These are phyloP conservation scores for Basidiobolus heterosporus DNA, from an alignment of 371 early-diverging fungal genomes.

Conservation along the genomic window DNA sequence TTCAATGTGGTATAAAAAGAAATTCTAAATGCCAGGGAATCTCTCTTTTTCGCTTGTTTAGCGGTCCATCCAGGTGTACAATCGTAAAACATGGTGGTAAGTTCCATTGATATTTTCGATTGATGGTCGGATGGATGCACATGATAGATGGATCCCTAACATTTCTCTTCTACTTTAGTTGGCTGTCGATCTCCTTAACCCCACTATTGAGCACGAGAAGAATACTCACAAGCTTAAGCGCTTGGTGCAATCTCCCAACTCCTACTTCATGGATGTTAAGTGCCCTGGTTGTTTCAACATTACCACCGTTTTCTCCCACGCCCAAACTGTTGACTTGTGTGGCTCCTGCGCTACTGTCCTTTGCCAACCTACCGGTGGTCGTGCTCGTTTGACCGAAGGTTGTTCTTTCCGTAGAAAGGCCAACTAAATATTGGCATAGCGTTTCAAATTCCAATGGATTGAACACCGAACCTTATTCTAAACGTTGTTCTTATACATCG, in stretches of 20 bases:
- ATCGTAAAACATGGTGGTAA: too few species aligned
- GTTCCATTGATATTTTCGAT: too few species aligned
- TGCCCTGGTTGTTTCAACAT: conserved; percentile 94
- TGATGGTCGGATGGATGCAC: too few species aligned
- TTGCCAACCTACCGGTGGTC: conserved; percentile 98
- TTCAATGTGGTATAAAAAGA: too few species aligned
- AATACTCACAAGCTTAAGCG: conserved; percentile 98
- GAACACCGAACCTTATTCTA: too few species aligned
- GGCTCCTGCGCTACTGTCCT: conserved; percentile 87
- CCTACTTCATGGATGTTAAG: conserved; percentile 99
- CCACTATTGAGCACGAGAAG: conserved; percentile 83
- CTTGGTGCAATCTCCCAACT: conserved; percentile 97
- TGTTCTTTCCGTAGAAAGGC: conserved; percentile 60
- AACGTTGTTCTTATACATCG: too few species aligned
- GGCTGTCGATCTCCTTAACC: conserved; percentile 97
- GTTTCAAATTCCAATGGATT: too few species aligned
- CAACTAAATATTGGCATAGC: conserved; percentile 2
- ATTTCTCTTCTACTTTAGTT: conserved; percentile 36
- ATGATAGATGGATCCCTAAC: not conserved
- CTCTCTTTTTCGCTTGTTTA: too few species aligned
- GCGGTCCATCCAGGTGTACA: too few species aligned
- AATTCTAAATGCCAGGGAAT: too few species aligned
- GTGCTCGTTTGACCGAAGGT: conserved; percentile 88
- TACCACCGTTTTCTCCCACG: conserved; percentile 97
- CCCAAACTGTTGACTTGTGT: conserved; percentile 96